Percentiles rank a stretch among this genome's conserved stretches.
Conservation (phyloP, 768 basidiomycete species). For the Daedalea quercina region DNA sequence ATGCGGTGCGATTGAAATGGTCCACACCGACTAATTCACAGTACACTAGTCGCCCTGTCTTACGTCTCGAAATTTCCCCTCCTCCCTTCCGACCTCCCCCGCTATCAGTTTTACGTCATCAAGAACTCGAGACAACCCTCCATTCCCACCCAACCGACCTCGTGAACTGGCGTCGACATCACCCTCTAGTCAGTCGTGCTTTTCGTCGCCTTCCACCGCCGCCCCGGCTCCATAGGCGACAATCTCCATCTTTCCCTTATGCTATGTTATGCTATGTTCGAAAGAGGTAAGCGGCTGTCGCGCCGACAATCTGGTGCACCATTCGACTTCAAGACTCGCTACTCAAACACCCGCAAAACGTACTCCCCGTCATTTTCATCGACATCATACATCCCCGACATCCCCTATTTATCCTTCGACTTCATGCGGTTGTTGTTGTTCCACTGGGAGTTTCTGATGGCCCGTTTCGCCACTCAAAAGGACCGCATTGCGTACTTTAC, state of each 20-base stretch:
- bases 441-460: neutral
- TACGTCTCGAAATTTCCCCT: neutral
- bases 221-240: neutral
- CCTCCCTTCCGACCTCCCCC: neutral
- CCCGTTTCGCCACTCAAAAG: neutral
- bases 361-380: neutral
- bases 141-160: neutral
- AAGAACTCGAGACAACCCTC: neutral
- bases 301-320: too few relatives aligned
- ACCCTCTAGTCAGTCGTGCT: neutral
- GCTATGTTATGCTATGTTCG: neutral
- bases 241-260: neutral
- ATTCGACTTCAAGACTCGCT: neutral
- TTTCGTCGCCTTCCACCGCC: neutral
- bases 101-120: neutral
- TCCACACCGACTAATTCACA: constrained; percentile 55
- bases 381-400: neutral
- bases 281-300: neutral
- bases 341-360: neutral
- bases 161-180: neutral
- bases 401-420: neutral
- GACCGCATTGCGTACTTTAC: neutral
- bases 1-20: constrained; percentile 86
- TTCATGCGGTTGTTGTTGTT: neutral
- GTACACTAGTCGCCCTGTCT: neutral